A percentile compares a stretch with the other conserved stretches of the same genome.
Conservation (phyloP, 129 eudicot genomes). For the Tagetes patula region DNA sequence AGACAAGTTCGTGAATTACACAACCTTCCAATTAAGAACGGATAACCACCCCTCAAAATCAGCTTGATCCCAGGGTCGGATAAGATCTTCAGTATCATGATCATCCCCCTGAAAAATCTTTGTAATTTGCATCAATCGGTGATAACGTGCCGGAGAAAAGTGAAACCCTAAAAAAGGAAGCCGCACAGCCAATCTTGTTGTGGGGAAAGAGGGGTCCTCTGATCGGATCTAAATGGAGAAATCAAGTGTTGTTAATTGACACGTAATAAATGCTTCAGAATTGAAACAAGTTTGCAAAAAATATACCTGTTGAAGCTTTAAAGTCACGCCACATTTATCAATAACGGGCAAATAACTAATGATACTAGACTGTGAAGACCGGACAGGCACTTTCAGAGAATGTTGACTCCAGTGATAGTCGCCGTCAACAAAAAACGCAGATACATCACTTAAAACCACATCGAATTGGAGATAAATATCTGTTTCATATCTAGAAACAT, state of each 20-base stretch:
- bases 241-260: conserved; percentile 11
- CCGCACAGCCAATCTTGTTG: conserved; percentile 85
- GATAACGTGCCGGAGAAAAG: conserved; percentile 96
- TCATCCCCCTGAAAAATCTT: conserved; percentile 78
- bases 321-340: conserved; percentile 80
- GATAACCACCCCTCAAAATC: conserved; percentile 94
- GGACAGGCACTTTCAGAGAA: conserved; percentile 34
- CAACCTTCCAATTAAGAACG: conserved; percentile 86
- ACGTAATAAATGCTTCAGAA: not conserved
- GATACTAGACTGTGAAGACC: conserved; percentile 42
- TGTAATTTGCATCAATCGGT: conserved; percentile 91
- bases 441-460: conserved; percentile 83
- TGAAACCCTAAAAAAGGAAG: conserved; percentile 86
- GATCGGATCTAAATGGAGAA: conserved; percentile 59
- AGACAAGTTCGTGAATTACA: conserved; percentile 3
- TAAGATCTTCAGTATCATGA: conserved; percentile 41
- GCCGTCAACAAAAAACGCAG: conserved; percentile 93
- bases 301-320: conserved; percentile 89
- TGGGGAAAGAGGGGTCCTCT: conserved; percentile 66
- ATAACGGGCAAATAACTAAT: conserved; percentile 74
- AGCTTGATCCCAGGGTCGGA: conserved; percentile 88
- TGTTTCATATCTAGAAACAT: conserved; percentile 44
- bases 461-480: conserved; percentile 76
- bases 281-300: conserved; percentile 7
- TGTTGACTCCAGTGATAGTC: conserved; percentile 73